These are phyloP conservation scores for Murraya paniculata DNA, from an alignment of 345 rosid species.

Conservation along the genomic window DNA sequence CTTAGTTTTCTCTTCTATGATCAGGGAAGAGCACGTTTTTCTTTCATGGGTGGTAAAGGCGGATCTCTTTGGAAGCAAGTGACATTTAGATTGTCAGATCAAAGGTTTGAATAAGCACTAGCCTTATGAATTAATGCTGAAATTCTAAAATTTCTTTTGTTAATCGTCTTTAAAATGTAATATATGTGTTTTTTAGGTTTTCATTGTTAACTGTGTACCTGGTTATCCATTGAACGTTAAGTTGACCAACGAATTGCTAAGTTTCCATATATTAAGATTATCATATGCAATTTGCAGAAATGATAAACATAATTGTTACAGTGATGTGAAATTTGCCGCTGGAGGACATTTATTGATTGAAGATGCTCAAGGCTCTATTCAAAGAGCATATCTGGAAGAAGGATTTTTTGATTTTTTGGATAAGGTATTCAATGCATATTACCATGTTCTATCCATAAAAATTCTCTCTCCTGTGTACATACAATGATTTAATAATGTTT, in stretches of 20 bases:
- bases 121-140: background rate
- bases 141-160: background rate
- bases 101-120: slow-evolving; percentile 52
- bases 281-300: background rate
- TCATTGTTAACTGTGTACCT: background rate
- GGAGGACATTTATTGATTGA: slow-evolving; percentile 62
- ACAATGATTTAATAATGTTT: background rate
- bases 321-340: slow-evolving; percentile 33
- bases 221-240: background rate
- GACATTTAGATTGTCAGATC: slow-evolving; percentile 71
- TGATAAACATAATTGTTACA: slow-evolving; percentile 26
- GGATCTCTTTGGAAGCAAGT: slow-evolving; percentile 94
- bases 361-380: slow-evolving; percentile 52
- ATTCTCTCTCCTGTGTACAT: background rate
- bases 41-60: slow-evolving; percentile 94
- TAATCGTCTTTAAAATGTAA: background rate
- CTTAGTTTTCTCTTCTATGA: slow-evolving; percentile 10
- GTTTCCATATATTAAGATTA: background rate
- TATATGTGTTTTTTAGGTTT: background rate
- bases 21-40: slow-evolving; percentile 87
- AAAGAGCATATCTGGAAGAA: slow-evolving; percentile 50
- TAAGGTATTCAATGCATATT: slow-evolving; percentile 44
- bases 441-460: background rate
- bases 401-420: slow-evolving; percentile 71
- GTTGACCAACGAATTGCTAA: background rate